These are phyloP conservation scores for Tetratostichococcus sp. DNA, from an alignment of 139 green algal species.

Conservation along the genomic window DNA sequence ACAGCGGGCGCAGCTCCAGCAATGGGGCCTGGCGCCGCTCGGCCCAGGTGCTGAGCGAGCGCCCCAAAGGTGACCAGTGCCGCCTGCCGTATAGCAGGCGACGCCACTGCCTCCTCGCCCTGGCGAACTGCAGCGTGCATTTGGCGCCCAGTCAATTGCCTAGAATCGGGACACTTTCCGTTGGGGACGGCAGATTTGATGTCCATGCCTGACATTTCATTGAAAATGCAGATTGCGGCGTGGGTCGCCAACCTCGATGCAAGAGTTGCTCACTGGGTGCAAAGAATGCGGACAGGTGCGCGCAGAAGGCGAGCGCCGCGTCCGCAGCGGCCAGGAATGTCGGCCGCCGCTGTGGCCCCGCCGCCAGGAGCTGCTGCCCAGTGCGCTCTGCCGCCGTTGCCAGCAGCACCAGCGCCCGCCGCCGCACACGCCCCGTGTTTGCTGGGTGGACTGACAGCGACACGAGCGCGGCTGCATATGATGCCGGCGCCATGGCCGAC, in stretches of 20 bases:
- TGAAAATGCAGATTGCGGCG: too few relatives aligned
- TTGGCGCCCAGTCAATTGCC: too few relatives aligned
- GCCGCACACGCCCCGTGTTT: constrained; percentile 15
- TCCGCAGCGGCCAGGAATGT: not conserved
- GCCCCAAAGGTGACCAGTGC: constrained; percentile 40
- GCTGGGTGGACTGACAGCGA: constrained; percentile 15
- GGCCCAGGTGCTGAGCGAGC: constrained; percentile 30
- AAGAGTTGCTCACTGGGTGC: not conserved
- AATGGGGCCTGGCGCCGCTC: constrained; percentile 3
- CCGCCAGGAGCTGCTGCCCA: not conserved
- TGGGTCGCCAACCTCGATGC: too few relatives aligned
- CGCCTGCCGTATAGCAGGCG: constrained; percentile 34
- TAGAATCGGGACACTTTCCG: too few relatives aligned
- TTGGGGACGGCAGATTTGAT: too few relatives aligned
- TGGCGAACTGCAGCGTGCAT: too few relatives aligned
- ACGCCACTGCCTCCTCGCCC: not conserved
- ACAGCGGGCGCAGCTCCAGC: not conserved
- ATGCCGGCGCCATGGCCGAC: constrained; percentile 8
- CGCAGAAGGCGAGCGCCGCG: not conserved
- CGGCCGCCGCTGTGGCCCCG: not conserved
- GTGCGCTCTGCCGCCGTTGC: too few relatives aligned
- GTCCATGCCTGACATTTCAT: too few relatives aligned
- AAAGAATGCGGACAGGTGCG: not conserved
- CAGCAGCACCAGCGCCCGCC: constrained; percentile 19
- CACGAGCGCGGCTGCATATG: not conserved